A percentile compares a stretch with the other conserved stretches of the same genome.
These are phyloP conservation scores for Talaromyces thailandensis DNA, from an alignment of 495 filamentous ascomycete genomes.

Conservation along the genomic window DNA sequence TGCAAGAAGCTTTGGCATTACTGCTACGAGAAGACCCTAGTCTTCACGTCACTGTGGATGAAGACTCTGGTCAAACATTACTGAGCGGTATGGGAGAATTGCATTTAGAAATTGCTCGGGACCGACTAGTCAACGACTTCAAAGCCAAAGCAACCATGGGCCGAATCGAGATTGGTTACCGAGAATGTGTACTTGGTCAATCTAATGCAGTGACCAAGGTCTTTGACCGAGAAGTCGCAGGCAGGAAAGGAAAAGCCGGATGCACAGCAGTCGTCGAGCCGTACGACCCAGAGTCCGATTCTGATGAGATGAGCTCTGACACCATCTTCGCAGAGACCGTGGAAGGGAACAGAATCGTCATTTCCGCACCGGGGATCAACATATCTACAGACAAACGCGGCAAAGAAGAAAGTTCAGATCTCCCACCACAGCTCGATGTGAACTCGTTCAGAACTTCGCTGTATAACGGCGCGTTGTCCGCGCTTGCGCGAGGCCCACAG, in stretches of 20 bases:
- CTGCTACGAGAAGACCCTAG: conserved; percentile 90
- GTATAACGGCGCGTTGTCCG: conserved; percentile 70
- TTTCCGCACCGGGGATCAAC: conserved; percentile 37
- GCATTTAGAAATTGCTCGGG: conserved; percentile 91
- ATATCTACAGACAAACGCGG: conserved; percentile 26
- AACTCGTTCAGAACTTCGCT: conserved; percentile 54
- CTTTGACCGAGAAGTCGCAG: conserved; percentile 73
- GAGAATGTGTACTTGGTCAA: conserved; percentile 58
- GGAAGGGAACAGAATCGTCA: conserved; percentile 53
- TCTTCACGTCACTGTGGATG: conserved; percentile 73
- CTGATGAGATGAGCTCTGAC: conserved; percentile 12
- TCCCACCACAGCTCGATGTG: conserved; percentile 41
- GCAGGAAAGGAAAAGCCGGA: conserved; percentile 66
- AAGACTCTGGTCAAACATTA: conserved; percentile 88
- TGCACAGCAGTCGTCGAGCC: conserved; percentile 63
- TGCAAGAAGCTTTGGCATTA: conserved; percentile 65
- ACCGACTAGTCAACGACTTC: conserved; percentile 79
- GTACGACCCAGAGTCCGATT: conserved; percentile 26
- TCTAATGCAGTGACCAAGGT: conserved; percentile 46
- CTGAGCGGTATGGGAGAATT: conserved; percentile 95
- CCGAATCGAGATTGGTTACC: conserved; percentile 91
- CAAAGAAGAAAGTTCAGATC: conserved; percentile 24
- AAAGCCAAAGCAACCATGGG: conserved; percentile 86
- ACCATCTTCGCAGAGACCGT: conserved; percentile 20
- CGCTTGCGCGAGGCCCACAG: conserved; percentile 74